Evolutionary conservation across 345 rosid species (phyloP).

Genomic region (Physaria fendleri): DNA sequence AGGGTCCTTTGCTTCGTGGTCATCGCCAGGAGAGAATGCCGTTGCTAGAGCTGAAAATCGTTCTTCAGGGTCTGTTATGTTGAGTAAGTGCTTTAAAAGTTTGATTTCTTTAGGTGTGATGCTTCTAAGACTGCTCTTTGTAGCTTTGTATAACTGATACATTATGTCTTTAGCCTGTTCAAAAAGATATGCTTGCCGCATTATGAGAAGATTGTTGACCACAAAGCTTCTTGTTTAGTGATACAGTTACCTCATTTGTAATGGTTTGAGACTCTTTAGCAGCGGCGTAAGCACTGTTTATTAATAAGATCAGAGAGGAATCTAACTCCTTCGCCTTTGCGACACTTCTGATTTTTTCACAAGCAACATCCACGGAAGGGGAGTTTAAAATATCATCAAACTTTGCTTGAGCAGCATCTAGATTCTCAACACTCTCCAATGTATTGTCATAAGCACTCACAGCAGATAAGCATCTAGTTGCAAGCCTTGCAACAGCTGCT

Average conservation of each 20-base stretch:
- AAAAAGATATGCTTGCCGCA: background rate
- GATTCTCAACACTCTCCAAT: conserved; percentile 56
- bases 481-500: conserved; percentile 73
- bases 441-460: conserved; percentile 78
- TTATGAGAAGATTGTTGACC: background rate
- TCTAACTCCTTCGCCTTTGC: conserved; percentile 86
- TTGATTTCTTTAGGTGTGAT: conserved; percentile 87
- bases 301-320: conserved; percentile 75
- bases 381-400: conserved; percentile 83
- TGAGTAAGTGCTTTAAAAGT: conserved; percentile 73
- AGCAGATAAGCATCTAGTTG: conserved; percentile 81
- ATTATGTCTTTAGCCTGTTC: conserved; percentile 77
- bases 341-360: conserved; percentile 78
- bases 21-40: conserved; percentile 74
- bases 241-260: conserved; percentile 58
- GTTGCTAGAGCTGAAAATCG: conserved; percentile 89
- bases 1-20: conserved; percentile 64
- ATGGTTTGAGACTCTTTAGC: conserved; percentile 79
- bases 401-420: conserved; percentile 81
- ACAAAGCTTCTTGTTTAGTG: background rate
- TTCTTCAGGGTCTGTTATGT: conserved; percentile 91
- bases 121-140: conserved; percentile 83
- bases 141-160: conserved; percentile 67
- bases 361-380: conserved; percentile 63
- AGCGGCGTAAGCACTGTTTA: conserved; percentile 80